Evolutionary conservation across 345 rosid species (phyloP).

Genomic region (Noccaea bulbosa): DNA sequence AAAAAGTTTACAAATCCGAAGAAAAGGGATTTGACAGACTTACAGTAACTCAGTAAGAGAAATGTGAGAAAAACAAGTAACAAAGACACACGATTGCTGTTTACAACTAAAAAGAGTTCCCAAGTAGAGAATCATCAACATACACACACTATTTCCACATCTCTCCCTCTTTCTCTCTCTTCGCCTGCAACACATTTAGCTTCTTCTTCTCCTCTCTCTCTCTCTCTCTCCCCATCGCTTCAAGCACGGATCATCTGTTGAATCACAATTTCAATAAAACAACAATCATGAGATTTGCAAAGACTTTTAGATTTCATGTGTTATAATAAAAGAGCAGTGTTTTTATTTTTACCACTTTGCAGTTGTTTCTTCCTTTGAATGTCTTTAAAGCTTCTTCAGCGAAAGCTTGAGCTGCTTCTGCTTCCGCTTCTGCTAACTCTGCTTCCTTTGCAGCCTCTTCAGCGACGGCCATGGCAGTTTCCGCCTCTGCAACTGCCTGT

Average conservation of each 20-base stretch:
- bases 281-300: slow-evolving; percentile 3
- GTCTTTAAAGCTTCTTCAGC: slow-evolving; percentile 87
- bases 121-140: slow-evolving; percentile 30
- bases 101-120: slow-evolving; percentile 35
- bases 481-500: slow-evolving; percentile 92
- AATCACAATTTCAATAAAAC: slow-evolving; percentile 18
- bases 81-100: slow-evolving; percentile 4
- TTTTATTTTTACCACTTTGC: slow-evolving; percentile 52
- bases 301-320: slow-evolving; percentile 13
- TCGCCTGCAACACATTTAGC: slow-evolving; percentile 9
- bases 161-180: background rate
- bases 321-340: background rate
- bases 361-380: slow-evolving; percentile 56
- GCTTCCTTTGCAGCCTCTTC: slow-evolving; percentile 98
- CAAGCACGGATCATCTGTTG: slow-evolving; percentile 35
- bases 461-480: slow-evolving; percentile 87
- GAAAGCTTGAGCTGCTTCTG: slow-evolving; percentile 90
- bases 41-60: background rate
- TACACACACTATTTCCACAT: slow-evolving; percentile 11
- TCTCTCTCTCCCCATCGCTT: background rate
- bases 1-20: slow-evolving; percentile 18
- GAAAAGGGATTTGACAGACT: background rate
- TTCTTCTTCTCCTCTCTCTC: slow-evolving; percentile 14
- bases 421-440: slow-evolving; percentile 92
- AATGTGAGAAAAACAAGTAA: background rate